A percentile compares a stretch with the other conserved stretches of the same genome.
These are phyloP conservation scores for Kodamaea derodonti DNA, from an alignment of 1,139 yeast species.

Conservation along the genomic window DNA sequence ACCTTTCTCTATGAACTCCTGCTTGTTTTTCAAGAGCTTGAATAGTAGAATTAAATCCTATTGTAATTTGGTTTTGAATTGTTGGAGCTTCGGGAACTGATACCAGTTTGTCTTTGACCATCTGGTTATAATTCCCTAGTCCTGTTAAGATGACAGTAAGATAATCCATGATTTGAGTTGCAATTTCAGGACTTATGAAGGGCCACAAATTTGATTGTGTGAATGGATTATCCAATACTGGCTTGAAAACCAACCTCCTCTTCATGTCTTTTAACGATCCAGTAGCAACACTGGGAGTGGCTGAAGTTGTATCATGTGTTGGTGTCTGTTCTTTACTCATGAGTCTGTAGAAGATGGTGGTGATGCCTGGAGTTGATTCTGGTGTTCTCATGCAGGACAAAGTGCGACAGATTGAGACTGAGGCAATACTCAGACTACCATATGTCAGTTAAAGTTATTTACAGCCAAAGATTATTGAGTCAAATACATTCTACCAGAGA, in stretches of 20 bases:
- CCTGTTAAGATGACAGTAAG: constrained; percentile 35
- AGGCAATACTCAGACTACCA: too few relatives aligned
- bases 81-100: constrained; percentile 22
- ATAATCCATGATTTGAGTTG: constrained; percentile 36
- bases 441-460: too few relatives aligned
- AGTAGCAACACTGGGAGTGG: background rate
- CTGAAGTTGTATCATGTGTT: too few relatives aligned
- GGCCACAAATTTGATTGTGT: constrained; percentile 54
- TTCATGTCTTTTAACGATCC: constrained; percentile 14
- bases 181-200: constrained; percentile 33
- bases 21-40: constrained; percentile 49
- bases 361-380: too few relatives aligned
- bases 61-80: constrained; percentile 22
- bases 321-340: too few relatives aligned
- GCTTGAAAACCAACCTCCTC: constrained; percentile 53
- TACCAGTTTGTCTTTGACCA: constrained; percentile 11
- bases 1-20: constrained; percentile 12
- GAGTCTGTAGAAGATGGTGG: too few relatives aligned
- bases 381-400: background rate
- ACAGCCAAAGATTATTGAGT: too few relatives aligned
- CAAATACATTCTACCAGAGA: too few relatives aligned
- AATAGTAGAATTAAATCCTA: constrained; percentile 58
- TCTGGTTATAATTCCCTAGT: constrained; percentile 30
- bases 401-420: background rate
- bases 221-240: constrained; percentile 58